phyloP scores from a whole-genome alignment of 345 rosid species.

The Citrus cavaleriei region DNA sequence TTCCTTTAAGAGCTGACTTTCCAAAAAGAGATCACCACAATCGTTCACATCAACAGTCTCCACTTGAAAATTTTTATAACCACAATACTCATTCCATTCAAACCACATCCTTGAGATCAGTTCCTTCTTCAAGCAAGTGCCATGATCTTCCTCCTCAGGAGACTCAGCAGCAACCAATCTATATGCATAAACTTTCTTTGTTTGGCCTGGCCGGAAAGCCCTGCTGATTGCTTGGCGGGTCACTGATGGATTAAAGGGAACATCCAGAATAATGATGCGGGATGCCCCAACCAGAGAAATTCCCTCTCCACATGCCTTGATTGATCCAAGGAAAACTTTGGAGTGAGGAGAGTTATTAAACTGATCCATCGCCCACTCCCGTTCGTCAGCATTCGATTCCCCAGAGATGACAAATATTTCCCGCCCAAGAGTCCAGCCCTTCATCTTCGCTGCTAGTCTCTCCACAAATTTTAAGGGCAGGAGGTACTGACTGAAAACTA shows the following conservation, averaged over 20 bases:
- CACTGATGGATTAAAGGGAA: conserved; percentile 91
- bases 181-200: conserved; percentile 68
- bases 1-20: conserved; percentile 49
- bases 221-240: conserved; percentile 94
- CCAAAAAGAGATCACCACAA: conserved; percentile 61
- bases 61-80: conserved; percentile 46
- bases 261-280: conserved; percentile 70
- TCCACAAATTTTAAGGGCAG: conserved; percentile 67
- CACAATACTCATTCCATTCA: conserved; percentile 75
- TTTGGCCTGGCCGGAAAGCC: conserved; percentile 86
- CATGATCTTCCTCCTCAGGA: conserved; percentile 70
- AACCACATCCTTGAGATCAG: conserved; percentile 88
- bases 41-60: conserved; percentile 48
- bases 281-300: conserved; percentile 93
- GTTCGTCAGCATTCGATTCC: conserved; percentile 59
- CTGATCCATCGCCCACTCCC: conserved; percentile 75
- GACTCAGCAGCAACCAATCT: conserved; percentile 74
- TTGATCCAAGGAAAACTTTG: conserved; percentile 83
- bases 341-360: conserved; percentile 76
- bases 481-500: conserved; percentile 86
- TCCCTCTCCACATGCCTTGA: conserved; percentile 96
- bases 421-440: conserved; percentile 58
- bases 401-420: conserved; percentile 78
- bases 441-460: conserved; percentile 42
- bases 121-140: conserved; percentile 68